Evolutionary conservation across 1,284 basidiomycete genomes (phyloP), one percentile per base, ranked within the genome.

Genomic region (Neolentinus lepideus): DNA sequence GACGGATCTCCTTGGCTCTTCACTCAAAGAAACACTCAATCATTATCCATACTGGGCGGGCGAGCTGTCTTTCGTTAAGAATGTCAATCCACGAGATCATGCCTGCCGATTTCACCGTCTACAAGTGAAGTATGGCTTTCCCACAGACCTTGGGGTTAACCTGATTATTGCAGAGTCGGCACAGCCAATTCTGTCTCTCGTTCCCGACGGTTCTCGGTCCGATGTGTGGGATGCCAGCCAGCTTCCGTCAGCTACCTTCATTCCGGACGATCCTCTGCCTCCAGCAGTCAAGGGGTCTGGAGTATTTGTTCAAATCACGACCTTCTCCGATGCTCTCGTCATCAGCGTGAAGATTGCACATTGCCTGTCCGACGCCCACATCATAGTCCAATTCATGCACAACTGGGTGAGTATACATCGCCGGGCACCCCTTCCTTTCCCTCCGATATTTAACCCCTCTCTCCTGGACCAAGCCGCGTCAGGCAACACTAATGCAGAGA

Each of bases 31-130:
- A 11, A 68, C 69, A 3, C 61, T 75, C 43, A 57, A 64, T 48
- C 59, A 60, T 1, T 76, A 76, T 57, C 71, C 75, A 1, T 71
- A 74, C 45, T 74, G 70, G 66, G 60, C 67, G 1, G 75, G 74
- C 0, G 71, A 70, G 47, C 63, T 75, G 22, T 66, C 65, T 2
- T 69, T 67, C 61, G 52, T 59, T 6, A 31, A 55, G 0, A 69
- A 67, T 58, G 29, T 67, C 26, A 61, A 62, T 10, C 14, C 21
- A 0, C 56, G 58, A 8, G 59, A 56, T 25, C 70, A 75, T 57
- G 69, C 67, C 0, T 56, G 64, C 35, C 70, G 73, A 2, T 71
- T 66, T 31, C 68, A 68, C 12, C 72, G 74, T 24, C 58, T 72
- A 12, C 61, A 62, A 43, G 51, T 76, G 27, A 54, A 60, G 14